Evolutionary conservation across 805 yeast genomes (phyloP).

Genomic region (Torulaspora quercuum): DNA sequence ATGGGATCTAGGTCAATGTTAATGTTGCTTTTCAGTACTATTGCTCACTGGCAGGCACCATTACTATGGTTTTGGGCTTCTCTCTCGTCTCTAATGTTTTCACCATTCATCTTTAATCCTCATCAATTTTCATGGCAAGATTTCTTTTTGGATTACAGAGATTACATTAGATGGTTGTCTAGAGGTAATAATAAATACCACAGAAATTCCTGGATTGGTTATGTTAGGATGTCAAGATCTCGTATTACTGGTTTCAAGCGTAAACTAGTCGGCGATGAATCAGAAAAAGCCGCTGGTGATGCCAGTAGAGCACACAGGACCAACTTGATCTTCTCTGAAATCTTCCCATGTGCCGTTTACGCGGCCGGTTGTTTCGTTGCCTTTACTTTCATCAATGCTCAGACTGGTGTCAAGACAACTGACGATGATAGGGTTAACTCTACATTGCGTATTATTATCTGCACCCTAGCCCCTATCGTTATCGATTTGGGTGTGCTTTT

Average conservation of each 20-base stretch:
- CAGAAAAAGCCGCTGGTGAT: constrained; percentile 82
- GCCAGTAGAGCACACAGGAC: constrained; percentile 78
- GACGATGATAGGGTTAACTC: constrained; percentile 59
- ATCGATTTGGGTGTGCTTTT: constrained; percentile 82
- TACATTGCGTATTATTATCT: constrained; percentile 64
- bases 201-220: constrained; percentile 86
- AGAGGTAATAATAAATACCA: constrained; percentile 89
- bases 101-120: constrained; percentile 95
- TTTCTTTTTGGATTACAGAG: constrained; percentile 94
- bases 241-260: constrained; percentile 81
- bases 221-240: constrained; percentile 75
- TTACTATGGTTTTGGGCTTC: constrained; percentile 97
- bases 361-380: constrained; percentile 80
- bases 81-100: constrained; percentile 76
- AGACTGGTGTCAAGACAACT: constrained; percentile 66
- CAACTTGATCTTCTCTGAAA: constrained; percentile 66
- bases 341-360: constrained; percentile 65
- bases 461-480: constrained; percentile 87
- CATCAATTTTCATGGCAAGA: constrained; percentile 97
- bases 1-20: constrained; percentile 78
- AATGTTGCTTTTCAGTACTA: constrained; percentile 68
- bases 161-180: constrained; percentile 85
- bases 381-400: constrained; percentile 77
- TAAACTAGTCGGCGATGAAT: constrained; percentile 68
- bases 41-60: constrained; percentile 87